Base-by-base conservation (phyloP, 495 filamentous ascomycete species). In the Talaromyces adpressus region DNA sequence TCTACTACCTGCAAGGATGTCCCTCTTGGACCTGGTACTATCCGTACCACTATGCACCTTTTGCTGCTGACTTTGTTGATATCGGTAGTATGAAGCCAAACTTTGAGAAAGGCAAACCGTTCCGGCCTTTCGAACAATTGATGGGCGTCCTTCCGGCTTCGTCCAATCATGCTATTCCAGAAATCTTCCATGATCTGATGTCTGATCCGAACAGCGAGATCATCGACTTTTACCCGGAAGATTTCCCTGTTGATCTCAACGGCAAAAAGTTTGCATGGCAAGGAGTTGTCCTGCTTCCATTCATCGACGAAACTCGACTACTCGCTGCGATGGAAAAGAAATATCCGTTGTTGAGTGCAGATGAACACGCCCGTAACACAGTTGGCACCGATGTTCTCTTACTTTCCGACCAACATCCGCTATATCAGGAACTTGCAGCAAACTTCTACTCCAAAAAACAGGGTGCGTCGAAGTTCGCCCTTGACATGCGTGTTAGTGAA, bases 191-290 rank as follows among this genome's bases (percentile, higher is more conserved):
- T 69, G 76, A 83, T 41, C 79, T 99, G 18, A 99, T 99, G 94
- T 89, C 85, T 16, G 78, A 93, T 4, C 79, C 87, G 18, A 84
- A 96, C 39, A 95, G 91, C 70, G 87, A 92, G 61, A 99, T 99
- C 63, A 88, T 94, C 59, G 93, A 99, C 67, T 99, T 98, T 75
- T 99, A 99, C 68, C 95, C 95, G 0, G 90, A 91, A 68, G 91
- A 96, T 47, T 99, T 99, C 70, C 84, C 87, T 3, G 82, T 97
- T 61, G 94, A 99, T 71, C 75, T 98, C 61, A 98, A 99, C 63
- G 94, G 94, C 63, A 98, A 98, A 80, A 99, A 98, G 71, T 95
- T 96, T 74, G 90, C 91, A 2, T 99, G 94, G 94, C 93, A 99
- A 70, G 94, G 94, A 65, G 91, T 98, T 49, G 91, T 90, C 23